phyloP scores from a whole-genome alignment of 208 protist species.

The Trypanosomatidae sp. region DNA sequence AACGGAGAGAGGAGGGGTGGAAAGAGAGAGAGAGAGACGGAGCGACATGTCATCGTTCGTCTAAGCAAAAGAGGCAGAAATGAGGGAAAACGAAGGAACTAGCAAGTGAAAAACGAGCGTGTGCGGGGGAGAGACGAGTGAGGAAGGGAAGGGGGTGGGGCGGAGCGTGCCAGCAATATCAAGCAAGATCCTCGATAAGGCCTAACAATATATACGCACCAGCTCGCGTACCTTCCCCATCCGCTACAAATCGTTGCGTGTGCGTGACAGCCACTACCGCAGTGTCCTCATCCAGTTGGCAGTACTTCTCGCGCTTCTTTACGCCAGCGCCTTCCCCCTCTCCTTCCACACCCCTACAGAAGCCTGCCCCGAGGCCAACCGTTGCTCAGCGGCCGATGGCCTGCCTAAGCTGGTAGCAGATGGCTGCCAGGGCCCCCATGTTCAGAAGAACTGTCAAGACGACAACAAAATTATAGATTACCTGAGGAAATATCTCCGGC shows the following conservation, averaged over 20 bases:
- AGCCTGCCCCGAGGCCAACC: background rate
- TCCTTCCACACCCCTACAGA: background rate
- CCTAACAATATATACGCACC: background rate
- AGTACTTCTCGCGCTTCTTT: background rate
- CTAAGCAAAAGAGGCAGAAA: background rate
- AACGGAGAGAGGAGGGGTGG: background rate
- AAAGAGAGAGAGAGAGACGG: constrained; percentile 1
- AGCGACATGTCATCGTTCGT: background rate
- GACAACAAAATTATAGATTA: constrained; percentile 28
- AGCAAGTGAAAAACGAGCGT: background rate
- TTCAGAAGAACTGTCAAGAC: constrained; percentile 34
- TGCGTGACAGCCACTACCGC: background rate
- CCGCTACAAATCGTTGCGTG: background rate
- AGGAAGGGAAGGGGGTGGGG: background rate
- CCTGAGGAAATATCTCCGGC: constrained; percentile 47
- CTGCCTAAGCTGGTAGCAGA: constrained; percentile 35
- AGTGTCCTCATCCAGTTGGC: background rate
- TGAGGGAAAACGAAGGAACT: background rate
- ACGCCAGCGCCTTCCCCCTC: background rate
- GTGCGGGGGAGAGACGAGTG: background rate
- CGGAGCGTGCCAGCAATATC: background rate
- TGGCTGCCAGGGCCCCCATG: constrained; percentile 34
- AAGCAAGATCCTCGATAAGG: background rate
- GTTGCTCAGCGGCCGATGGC: constrained; percentile 29
- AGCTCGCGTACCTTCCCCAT: background rate